Evolutionary conservation across 441 rosid species (phyloP).

Genomic region (Pelargonium australe): DNA sequence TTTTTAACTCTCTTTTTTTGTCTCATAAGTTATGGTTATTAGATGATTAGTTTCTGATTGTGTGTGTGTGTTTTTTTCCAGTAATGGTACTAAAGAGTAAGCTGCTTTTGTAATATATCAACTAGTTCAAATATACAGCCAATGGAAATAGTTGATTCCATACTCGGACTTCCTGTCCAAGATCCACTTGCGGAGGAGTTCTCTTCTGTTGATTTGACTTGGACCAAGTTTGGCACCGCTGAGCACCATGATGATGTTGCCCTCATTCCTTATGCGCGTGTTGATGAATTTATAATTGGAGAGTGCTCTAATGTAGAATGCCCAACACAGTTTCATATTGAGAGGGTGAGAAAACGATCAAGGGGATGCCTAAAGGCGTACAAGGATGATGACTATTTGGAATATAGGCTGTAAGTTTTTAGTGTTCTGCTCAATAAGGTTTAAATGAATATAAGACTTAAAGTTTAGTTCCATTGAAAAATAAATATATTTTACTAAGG

Average conservation of each 20-base stretch:
- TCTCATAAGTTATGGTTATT: background rate
- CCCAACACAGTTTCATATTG: constrained; percentile 88
- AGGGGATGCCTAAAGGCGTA: constrained; percentile 65
- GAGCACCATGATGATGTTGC: constrained; percentile 85
- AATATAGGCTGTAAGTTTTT: constrained; percentile 68
- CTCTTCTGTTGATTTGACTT: constrained; percentile 61
- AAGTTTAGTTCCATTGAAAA: background rate
- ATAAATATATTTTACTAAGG: background rate
- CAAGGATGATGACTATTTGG: constrained; percentile 76
- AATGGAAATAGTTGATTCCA: constrained; percentile 55
- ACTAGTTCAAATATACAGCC: background rate
- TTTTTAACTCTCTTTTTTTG: background rate
- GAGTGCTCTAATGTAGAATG: constrained; percentile 76
- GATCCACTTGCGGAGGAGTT: constrained; percentile 69
- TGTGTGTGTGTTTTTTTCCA: background rate
- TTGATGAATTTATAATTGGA: constrained; percentile 77
- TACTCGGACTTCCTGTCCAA: constrained; percentile 57
- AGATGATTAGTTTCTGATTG: background rate
- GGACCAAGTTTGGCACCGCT: constrained; percentile 76
- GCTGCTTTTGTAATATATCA: background rate
- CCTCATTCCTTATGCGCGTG: constrained; percentile 64
- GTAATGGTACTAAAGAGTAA: no score
- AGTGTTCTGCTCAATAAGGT: background rate
- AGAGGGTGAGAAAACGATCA: constrained; percentile 69
- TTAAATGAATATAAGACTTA: no score